A percentile compares a stretch with the other conserved stretches of the same genome.
These are phyloP conservation scores for Striga asiatica DNA, from an alignment of 257 asterid genomes.

Conservation along the genomic window DNA sequence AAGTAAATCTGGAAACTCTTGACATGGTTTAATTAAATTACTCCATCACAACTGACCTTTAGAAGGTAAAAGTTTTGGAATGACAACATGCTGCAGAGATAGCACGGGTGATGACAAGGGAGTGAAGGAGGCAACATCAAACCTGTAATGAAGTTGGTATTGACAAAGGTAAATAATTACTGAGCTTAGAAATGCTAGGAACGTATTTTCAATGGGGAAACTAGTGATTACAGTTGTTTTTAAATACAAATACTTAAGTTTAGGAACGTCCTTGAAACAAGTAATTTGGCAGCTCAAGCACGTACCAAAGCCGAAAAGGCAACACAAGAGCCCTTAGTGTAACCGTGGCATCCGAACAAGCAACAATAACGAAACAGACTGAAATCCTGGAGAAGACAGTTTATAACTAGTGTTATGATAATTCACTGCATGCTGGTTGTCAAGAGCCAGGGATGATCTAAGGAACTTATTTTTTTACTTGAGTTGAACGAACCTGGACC, in stretches of 20 bases:
- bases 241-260: not conserved
- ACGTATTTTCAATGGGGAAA: not conserved
- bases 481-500: conserved; percentile 51
- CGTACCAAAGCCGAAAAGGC: conserved; percentile 76
- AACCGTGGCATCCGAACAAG: conserved; percentile 92
- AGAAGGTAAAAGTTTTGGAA: conserved; percentile 34
- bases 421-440: conserved; percentile 10
- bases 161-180: not conserved
- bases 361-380: conserved; percentile 69
- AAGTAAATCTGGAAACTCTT: conserved; percentile 15
- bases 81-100: conserved; percentile 62
- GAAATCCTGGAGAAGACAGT: conserved; percentile 46
- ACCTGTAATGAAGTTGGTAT: conserved; percentile 43
- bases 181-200: not conserved
- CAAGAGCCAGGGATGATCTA: conserved; percentile 2
- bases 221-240: not conserved
- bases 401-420: not conserved
- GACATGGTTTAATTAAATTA: not conserved
- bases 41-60: conserved; percentile 39
- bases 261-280: conserved; percentile 5
- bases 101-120: conserved; percentile 68
- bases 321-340: conserved; percentile 79
- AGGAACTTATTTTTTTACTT: conserved; percentile 10
- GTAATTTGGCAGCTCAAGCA: conserved; percentile 3
- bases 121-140: conserved; percentile 65